Base-by-base conservation (phyloP, 2,329 filamentous ascomycete genomes). In the Nemania sp. region DNA sequence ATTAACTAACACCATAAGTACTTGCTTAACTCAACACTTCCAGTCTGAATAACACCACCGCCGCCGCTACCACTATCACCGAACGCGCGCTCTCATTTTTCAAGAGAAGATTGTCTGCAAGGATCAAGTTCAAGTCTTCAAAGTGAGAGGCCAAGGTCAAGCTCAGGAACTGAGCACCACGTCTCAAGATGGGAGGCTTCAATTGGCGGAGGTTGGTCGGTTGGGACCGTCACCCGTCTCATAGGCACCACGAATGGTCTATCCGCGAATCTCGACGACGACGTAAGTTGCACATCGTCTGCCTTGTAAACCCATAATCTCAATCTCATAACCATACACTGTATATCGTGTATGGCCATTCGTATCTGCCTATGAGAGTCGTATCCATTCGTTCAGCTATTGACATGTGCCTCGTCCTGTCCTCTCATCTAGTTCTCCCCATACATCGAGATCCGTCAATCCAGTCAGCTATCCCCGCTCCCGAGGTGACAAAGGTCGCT, bases 401-500 rank as follows among this genome's bases (percentile, higher is more conserved):
- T 53, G 22, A 38, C n/a, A 52, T 26, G 10, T 22, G 26, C 3
- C 29, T 62, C 62, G 35, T 60, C 38, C 71, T 56, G 66, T 55
- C 18, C 22, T 38, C 13, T 27, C 10, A 1, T n/a, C 20, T 67
- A 92, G 90, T 94, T 15, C 87, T 94, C 1, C 91, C 92, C 1
- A 84, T 83, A 15, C 87, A 90, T 72, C 84, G 84, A 73, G 84
- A 88, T 72, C 86, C 87, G 13, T 78, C 84, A 0, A 81, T 90
- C 51, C 80, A 89, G 49, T 90, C 92, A 11, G 89, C 92, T 29
- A 89, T 95, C 41, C 88, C 93, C 0, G 85, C 94, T 13, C 85
- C 87, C 67, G 91, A 96, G 75, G 94, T 98, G 69, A 98, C 95
- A 69, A 94, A 94, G 78, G 87, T 97, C 64, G 95, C 94, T 27